Conservation (phyloP, 1,139 yeast genomes). For the Blastobotrys elegans region DNA sequence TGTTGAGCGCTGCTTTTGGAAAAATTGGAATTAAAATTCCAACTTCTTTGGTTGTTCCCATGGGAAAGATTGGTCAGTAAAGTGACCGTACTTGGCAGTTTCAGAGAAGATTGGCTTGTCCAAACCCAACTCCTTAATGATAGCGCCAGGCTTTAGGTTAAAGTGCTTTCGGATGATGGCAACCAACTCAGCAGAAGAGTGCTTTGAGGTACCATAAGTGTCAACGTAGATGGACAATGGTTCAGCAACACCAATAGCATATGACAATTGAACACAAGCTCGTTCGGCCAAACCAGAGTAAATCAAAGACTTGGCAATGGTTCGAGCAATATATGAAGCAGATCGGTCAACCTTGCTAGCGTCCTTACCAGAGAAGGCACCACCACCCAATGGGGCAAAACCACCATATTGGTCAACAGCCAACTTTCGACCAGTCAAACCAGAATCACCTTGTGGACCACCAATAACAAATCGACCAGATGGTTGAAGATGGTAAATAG, state of each 20-base stretch:
- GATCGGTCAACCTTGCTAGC: conserved; percentile 99
- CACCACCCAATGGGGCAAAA: conserved; percentile 99
- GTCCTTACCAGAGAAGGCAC: conserved; percentile 99
- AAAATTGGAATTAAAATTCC: conserved; percentile 68
- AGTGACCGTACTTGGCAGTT: conserved; percentile 99
- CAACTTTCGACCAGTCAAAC: conserved; percentile 98
- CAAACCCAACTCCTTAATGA: conserved; percentile 91
- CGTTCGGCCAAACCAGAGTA: conserved; percentile 94
- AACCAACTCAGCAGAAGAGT: conserved; percentile 84
- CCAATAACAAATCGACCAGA: conserved; percentile 99
- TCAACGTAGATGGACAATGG: conserved; percentile 97
- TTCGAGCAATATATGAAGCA: conserved; percentile 99
- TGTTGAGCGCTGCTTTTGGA: conserved; percentile 28
- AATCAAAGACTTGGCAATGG: conserved; percentile 99
- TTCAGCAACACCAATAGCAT: conserved; percentile 99
- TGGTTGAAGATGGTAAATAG: conserved; percentile 97
- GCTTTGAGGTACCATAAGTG: conserved; percentile 94
- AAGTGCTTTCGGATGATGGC: conserved; percentile 88
- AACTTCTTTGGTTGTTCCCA: conserved; percentile 98
- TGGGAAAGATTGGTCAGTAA: conserved; percentile 97
- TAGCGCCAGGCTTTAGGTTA: conserved; percentile 98
- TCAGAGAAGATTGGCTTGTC: conserved; percentile 99
- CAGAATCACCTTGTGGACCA: conserved; percentile 99
- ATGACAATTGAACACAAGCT: conserved; percentile 96
- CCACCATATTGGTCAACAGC: conserved; percentile 99